Percentiles rank a stretch among this genome's conserved stretches.
Conservation (phyloP, 768 basidiomycete species). For the Holtermanniella nyarrowii region DNA sequence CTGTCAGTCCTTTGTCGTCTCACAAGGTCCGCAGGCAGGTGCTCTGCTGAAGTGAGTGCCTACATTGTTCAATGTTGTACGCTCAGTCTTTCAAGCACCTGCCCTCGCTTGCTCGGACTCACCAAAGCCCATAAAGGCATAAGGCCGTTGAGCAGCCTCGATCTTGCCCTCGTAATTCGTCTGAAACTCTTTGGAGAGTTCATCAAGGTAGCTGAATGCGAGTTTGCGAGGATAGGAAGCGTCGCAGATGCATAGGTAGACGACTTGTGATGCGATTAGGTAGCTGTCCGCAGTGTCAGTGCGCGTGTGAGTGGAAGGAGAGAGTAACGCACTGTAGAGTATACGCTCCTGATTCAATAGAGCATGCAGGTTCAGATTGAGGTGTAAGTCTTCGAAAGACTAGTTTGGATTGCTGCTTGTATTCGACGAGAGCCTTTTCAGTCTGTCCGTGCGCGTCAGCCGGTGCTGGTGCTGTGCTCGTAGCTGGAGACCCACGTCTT, state of each 20-base stretch:
- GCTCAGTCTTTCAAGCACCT: too few species aligned
- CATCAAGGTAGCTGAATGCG: constrained; percentile 93
- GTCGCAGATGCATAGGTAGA: constrained; percentile 90
- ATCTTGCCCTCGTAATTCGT: constrained; percentile 87
- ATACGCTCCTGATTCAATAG: constrained; percentile 88
- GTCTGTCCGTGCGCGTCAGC: constrained; percentile 49
- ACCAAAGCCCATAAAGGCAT: constrained; percentile 98
- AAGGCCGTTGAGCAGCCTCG: constrained; percentile 86
- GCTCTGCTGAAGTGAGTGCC: neutral
- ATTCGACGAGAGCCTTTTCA: constrained; percentile 84
- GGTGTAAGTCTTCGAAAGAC: constrained; percentile 88
- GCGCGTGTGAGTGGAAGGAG: neutral
- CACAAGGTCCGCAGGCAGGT: too few species aligned
- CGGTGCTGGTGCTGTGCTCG: constrained; percentile 2
- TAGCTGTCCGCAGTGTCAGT: constrained; percentile 53
- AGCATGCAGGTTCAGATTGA: constrained; percentile 89
- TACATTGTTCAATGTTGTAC: neutral
- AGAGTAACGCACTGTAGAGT: constrained; percentile 73
- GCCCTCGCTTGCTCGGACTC: constrained; percentile 44
- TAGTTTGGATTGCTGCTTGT: constrained; percentile 96
- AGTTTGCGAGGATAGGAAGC: constrained; percentile 95
- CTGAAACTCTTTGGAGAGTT: constrained; percentile 91
- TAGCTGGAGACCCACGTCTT: constrained; percentile 54
- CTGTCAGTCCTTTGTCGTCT: too few species aligned
- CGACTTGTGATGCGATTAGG: constrained; percentile 85